Conservation (phyloP, 1,284 basidiomycete species). For the Chalciporus piperatoides region DNA sequence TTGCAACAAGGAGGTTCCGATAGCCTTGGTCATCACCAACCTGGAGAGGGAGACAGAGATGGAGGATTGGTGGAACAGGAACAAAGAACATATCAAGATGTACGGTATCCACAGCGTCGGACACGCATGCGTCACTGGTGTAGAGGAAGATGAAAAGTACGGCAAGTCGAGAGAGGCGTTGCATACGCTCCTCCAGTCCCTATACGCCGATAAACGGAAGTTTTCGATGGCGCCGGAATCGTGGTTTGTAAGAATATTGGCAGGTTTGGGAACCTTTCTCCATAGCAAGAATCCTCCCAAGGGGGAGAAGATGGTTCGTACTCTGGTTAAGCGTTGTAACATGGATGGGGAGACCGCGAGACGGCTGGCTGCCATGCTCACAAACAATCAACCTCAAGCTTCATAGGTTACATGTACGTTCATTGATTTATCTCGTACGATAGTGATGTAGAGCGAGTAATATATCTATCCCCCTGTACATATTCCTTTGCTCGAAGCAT, state of each 20-base stretch:
- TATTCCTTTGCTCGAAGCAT: not conserved
- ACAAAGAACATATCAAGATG: constrained; percentile 25
- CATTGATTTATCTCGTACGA: not conserved
- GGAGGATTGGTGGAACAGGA: constrained; percentile 11
- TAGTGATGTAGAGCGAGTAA: not conserved
- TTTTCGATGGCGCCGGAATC: constrained; percentile 28
- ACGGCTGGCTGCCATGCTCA: constrained; percentile 16
- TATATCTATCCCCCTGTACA: not conserved
- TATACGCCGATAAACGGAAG: constrained; percentile 9
- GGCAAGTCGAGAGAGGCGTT: constrained; percentile 3
- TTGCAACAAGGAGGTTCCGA: constrained; percentile 26
- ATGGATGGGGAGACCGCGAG: constrained; percentile 30
- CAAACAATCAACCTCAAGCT: not conserved
- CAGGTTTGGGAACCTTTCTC: constrained; percentile 21
- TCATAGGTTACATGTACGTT: not conserved
- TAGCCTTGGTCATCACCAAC: constrained; percentile 29
- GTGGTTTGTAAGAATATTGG: constrained; percentile 24
- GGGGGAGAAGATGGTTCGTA: constrained; percentile 26
- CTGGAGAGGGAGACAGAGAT: constrained; percentile 1
- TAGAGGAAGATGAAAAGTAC: constrained; percentile 22
- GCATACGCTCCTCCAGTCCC: not conserved
- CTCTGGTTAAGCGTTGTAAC: constrained; percentile 27
- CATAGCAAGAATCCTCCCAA: constrained; percentile 22
- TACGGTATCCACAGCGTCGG: constrained; percentile 33
- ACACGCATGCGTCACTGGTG: constrained; percentile 42